Conservation (phyloP, 371 early-diverging fungal species). For the Thermomucor indicae-seudaticae region DNA sequence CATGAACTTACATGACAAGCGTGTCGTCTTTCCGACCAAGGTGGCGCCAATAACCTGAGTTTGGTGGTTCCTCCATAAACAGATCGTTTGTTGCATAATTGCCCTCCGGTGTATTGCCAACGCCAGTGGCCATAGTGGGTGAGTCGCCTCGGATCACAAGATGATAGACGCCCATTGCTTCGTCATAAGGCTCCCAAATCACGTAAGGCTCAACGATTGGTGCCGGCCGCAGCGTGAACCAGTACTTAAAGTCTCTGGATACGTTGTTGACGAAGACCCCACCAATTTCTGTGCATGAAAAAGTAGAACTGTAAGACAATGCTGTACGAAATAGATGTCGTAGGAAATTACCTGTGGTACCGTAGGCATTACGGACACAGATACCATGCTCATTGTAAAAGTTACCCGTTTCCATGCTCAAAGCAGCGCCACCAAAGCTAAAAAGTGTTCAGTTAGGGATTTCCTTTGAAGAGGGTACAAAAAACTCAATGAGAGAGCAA, state of each 20-base stretch:
- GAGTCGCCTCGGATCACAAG: constrained; percentile 9
- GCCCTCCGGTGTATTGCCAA: constrained; percentile 23
- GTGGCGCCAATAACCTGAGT: constrained; percentile 15
- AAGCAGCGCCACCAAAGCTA: constrained; percentile 13
- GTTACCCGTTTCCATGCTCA: constrained; percentile 1
- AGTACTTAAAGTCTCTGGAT: not conserved
- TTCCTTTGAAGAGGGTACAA: too few species aligned
- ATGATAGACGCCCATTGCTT: not conserved
- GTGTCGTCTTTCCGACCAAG: constrained; percentile 33
- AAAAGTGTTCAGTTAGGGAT: too few species aligned
- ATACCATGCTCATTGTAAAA: constrained; percentile 1
- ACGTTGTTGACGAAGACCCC: not conserved
- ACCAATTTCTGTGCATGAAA: constrained; percentile 7
- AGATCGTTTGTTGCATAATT: constrained; percentile 28
- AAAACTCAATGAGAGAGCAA: too few species aligned
- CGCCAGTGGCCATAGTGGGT: constrained; percentile 12
- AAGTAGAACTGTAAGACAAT: not conserved
- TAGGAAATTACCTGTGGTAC: constrained; percentile 9
- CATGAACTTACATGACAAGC: constrained; percentile 24
- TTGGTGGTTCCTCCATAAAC: constrained; percentile 8
- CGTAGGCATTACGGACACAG: constrained; percentile 10
- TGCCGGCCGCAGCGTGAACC: constrained; percentile 2
- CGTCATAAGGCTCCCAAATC: constrained; percentile 7
- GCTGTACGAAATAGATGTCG: not conserved
- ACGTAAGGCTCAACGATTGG: not conserved